Conservation (phyloP, 2,329 filamentous ascomycete genomes). For the Claviceps capensis region DNA sequence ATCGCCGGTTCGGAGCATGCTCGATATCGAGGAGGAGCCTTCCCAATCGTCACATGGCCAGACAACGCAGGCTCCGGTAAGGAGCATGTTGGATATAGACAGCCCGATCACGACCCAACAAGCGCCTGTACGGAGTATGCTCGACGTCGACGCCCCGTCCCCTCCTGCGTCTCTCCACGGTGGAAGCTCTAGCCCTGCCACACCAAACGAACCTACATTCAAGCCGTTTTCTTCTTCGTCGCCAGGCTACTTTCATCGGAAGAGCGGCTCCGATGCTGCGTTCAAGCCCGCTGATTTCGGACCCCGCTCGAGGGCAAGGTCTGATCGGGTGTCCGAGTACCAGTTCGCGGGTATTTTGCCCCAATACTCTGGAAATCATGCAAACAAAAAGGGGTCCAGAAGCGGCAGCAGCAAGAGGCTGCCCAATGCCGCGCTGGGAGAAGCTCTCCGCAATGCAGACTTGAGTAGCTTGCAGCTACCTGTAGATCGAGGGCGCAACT, state of each 20-base stretch:
- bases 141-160: slow-evolving; percentile 31
- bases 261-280: slow-evolving; percentile 42
- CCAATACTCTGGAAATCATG: slow-evolving; percentile 2
- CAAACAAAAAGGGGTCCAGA: slow-evolving; percentile 23
- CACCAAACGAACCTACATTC: slow-evolving; percentile 15
- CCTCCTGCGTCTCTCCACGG: slow-evolving; percentile 14
- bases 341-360: slow-evolving; percentile 42
- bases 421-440: slow-evolving; percentile 29
- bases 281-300: slow-evolving; percentile 33
- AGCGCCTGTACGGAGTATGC: slow-evolving; percentile 35
- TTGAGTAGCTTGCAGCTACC: slow-evolving; percentile 35
- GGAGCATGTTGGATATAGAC: slow-evolving; percentile 53
- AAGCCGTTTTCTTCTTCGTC: slow-evolving; percentile 10
- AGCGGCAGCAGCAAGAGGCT: slow-evolving; percentile 18
- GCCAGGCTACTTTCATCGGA: slow-evolving; percentile 20
- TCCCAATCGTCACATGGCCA: slow-evolving; percentile 10
- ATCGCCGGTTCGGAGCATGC: slow-evolving; percentile 57
- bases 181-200: slow-evolving; percentile 20
- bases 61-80: slow-evolving; percentile 38
- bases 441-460: slow-evolving; percentile 39
- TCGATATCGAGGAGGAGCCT: slow-evolving; percentile 38
- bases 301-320: slow-evolving; percentile 14
- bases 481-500: slow-evolving; percentile 29
- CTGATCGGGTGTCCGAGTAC: slow-evolving; percentile 39
- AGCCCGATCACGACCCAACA: slow-evolving; percentile 25